phyloP scores from a whole-genome alignment of 2,329 filamentous ascomycete genomes.

The Tolypocladium album region DNA sequence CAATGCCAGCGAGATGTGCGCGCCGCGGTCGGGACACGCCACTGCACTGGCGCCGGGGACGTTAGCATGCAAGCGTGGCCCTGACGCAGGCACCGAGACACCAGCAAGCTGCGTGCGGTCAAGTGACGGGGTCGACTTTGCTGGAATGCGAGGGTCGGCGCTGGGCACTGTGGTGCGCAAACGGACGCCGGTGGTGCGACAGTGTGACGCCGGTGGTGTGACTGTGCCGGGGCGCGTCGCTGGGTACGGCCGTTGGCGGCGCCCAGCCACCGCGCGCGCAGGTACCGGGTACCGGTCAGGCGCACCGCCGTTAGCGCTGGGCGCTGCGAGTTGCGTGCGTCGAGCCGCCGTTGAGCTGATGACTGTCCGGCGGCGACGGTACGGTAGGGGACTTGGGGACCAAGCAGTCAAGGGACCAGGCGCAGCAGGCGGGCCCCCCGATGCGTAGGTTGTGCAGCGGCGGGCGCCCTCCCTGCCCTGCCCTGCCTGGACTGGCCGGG shows the following conservation, averaged over 20 bases:
- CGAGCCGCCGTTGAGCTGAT: not conserved
- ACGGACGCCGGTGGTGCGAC: not conserved
- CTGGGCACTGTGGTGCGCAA: not conserved
- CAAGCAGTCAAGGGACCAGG: not conserved
- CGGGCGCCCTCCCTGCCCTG: not conserved
- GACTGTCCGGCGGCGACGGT: slow-evolving; percentile 1
- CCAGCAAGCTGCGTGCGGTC: not conserved
- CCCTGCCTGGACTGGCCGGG: not conserved
- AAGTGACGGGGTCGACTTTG: not conserved
- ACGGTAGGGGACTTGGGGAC: too few species aligned
- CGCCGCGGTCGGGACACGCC: not conserved
- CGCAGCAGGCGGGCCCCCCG: not conserved
- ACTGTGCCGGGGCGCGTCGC: not conserved
- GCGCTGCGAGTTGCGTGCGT: not conserved
- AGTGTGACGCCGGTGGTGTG: not conserved
- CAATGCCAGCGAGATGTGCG: not conserved
- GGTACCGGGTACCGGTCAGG: not conserved
- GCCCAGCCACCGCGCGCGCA: not conserved
- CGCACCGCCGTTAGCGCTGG: not conserved
- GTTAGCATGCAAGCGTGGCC: not conserved
- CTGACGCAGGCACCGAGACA: not conserved
- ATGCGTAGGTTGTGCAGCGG: not conserved
- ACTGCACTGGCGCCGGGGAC: not conserved
- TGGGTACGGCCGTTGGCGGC: not conserved
- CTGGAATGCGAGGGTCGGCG: not conserved